A percentile compares a stretch with the other conserved stretches of the same genome.
Conservation (phyloP, 192 early-diverging fungal genomes). For the Dissophora ornata region DNA sequence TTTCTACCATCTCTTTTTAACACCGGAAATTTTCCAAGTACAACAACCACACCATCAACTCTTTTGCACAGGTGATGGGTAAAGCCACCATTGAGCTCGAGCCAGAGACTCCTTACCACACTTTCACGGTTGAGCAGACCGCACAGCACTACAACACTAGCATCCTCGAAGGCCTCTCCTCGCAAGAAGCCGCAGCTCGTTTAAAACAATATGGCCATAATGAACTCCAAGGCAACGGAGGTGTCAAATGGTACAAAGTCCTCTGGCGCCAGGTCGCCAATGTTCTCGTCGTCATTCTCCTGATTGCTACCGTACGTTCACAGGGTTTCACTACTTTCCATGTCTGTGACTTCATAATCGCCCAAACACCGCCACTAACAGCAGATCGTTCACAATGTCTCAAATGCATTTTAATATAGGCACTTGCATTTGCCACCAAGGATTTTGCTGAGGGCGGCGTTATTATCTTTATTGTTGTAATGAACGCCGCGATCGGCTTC, state of each 20-base stretch:
- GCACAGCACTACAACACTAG: conserved; percentile 27
- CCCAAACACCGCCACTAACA: too few species aligned
- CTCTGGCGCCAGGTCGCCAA: conserved; percentile 74
- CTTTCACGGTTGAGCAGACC: conserved; percentile 37
- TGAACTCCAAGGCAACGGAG: conserved; percentile 75
- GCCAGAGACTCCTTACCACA: conserved; percentile 37
- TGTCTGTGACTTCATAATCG: too few species aligned
- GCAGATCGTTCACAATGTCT: too few species aligned
- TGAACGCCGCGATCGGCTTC: conserved; percentile 93
- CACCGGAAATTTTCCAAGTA: background rate
- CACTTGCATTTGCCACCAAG: conserved; percentile 71
- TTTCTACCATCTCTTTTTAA: background rate
- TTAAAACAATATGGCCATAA: conserved; percentile 63
- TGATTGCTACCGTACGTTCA: conserved; percentile 65
- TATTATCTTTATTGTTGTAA: conserved; percentile 78
- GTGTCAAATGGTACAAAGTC: conserved; percentile 72
- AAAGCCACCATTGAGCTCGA: conserved; percentile 16
- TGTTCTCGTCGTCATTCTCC: conserved; percentile 71
- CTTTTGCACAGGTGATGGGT: conserved; percentile 3
- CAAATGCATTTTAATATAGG: conserved; percentile 9
- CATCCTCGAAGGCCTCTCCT: conserved; percentile 57
- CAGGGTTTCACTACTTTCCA: too few species aligned
- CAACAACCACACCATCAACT: background rate
- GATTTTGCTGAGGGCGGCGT: conserved; percentile 83
- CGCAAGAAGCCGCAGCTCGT: conserved; percentile 60